phyloP scores from a whole-genome alignment of 768 basidiomycete genomes.

The Lentinula aciculospora region DNA sequence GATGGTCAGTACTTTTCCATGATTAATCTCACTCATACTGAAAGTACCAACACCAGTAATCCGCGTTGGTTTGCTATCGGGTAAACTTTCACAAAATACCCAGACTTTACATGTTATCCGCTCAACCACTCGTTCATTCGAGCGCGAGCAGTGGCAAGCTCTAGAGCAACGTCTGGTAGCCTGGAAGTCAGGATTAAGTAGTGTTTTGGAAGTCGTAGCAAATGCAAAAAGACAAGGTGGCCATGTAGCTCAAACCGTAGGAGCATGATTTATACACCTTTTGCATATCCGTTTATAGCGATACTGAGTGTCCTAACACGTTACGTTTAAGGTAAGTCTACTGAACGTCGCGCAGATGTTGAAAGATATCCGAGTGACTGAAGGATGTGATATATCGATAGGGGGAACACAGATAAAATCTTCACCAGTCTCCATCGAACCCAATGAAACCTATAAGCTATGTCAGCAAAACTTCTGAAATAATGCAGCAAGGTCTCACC shows the following conservation, averaged over 20 bases:
- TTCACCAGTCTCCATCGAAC: constrained; percentile 82
- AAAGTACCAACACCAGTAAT: too few relatives aligned
- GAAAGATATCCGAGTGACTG: neutral
- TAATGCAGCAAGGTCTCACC: constrained; percentile 37
- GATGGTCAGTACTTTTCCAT: constrained; percentile 48
- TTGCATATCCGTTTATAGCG: neutral
- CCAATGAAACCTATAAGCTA: constrained; percentile 63
- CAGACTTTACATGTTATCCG: constrained; percentile 69
- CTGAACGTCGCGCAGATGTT: neutral
- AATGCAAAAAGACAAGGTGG: constrained; percentile 44
- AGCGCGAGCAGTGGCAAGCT: constrained; percentile 72
- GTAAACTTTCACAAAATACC: constrained; percentile 78
- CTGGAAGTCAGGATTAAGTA: constrained; percentile 70
- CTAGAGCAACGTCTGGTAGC: constrained; percentile 69
- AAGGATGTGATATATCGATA: too few relatives aligned
- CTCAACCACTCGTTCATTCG: constrained; percentile 72
- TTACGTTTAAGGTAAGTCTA: neutral
- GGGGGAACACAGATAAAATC: too few relatives aligned
- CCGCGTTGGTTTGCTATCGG: constrained; percentile 71
- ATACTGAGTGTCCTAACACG: neutral
- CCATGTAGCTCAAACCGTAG: constrained; percentile 15
- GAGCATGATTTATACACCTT: constrained; percentile 11
- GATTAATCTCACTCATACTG: too few relatives aligned
- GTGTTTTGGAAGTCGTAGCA: constrained; percentile 67
- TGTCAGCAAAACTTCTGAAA: neutral